Percentiles rank a stretch among this genome's conserved stretches.
Evolutionary conservation across 169 alveolate species (phyloP).

Genomic region (Plasmodium inui): DNA sequence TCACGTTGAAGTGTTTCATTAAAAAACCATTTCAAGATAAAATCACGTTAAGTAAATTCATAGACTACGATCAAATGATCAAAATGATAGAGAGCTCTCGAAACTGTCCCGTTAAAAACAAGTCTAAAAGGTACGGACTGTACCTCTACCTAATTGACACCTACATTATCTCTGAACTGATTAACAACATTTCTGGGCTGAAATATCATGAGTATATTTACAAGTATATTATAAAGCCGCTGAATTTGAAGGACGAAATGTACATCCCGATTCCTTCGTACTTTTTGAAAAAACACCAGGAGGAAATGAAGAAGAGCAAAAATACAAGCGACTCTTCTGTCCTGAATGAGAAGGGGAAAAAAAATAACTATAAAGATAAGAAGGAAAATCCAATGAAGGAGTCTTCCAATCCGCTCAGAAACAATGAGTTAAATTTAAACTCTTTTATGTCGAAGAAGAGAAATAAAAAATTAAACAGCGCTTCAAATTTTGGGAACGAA

Average conservation of each 20-base stretch:
- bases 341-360: slow-evolving; percentile 8
- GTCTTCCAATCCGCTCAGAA: neutral
- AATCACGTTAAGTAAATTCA: slow-evolving; percentile 66
- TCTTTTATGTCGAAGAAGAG: neutral
- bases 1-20: slow-evolving; percentile 77
- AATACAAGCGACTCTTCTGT: neutral
- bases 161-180: slow-evolving; percentile 50
- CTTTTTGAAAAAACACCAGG: slow-evolving; percentile 11
- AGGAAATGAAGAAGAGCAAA: slow-evolving; percentile 19
- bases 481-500: neutral
- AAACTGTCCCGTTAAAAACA: slow-evolving; percentile 12
- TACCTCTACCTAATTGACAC: slow-evolving; percentile 60
- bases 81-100: slow-evolving; percentile 77
- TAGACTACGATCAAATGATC: slow-evolving; percentile 68
- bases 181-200: slow-evolving; percentile 52
- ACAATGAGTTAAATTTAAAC: neutral
- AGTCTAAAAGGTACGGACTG: slow-evolving; percentile 22
- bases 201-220: slow-evolving; percentile 53
- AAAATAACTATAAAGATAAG: neutral
- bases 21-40: slow-evolving; percentile 78
- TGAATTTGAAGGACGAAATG: slow-evolving; percentile 56
- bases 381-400: neutral
- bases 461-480: slow-evolving; percentile 11
- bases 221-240: slow-evolving; percentile 58
- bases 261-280: slow-evolving; percentile 54